Conservation (phyloP, 208 protist genomes). For the Trypanosoma rangeli region DNA sequence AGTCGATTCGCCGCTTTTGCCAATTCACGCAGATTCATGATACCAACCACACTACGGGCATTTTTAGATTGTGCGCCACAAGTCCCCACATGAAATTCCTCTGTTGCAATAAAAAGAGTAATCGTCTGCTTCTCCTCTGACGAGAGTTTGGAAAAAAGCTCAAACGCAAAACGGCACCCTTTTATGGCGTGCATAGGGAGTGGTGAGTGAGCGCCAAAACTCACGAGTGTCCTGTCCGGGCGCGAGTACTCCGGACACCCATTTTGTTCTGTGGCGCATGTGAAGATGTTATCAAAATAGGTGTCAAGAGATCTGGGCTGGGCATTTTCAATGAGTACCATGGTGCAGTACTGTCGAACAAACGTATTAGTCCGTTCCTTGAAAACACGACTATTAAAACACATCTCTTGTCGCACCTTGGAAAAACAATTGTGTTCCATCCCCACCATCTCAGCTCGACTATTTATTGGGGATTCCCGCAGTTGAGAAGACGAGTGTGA, state of each 20-base stretch:
- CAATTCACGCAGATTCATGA: slow-evolving; percentile 14
- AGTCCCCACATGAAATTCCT: slow-evolving; percentile 71
- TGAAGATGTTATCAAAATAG: slow-evolving; percentile 16
- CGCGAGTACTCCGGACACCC: slow-evolving; percentile 61
- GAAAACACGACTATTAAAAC: slow-evolving; percentile 66
- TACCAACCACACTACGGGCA: slow-evolving; percentile 27
- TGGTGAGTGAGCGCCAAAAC: slow-evolving; percentile 64
- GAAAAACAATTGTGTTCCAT: slow-evolving; percentile 12
- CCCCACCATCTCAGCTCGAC: neutral
- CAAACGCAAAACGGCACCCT: slow-evolving; percentile 59
- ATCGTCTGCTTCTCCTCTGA: slow-evolving; percentile 35
- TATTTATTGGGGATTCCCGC: neutral
- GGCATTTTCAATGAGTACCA: slow-evolving; percentile 61
- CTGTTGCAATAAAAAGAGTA: slow-evolving; percentile 56
- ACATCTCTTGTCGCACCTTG: slow-evolving; percentile 34
- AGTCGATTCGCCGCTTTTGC: slow-evolving; percentile 11
- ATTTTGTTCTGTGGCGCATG: slow-evolving; percentile 21
- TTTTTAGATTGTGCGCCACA: slow-evolving; percentile 31
- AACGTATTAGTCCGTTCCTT: slow-evolving; percentile 68
- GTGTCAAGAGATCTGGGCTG: slow-evolving; percentile 3
- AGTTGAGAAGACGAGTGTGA: neutral
- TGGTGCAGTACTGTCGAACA: slow-evolving; percentile 39
- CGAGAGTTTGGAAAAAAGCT: slow-evolving; percentile 39
- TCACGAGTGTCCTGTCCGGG: slow-evolving; percentile 53
- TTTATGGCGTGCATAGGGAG: slow-evolving; percentile 59